A percentile compares a stretch with the other conserved stretches of the same genome.
Conservation (phyloP, 352 stramenopile genomes). For the Aphanomyces astaci region DNA sequence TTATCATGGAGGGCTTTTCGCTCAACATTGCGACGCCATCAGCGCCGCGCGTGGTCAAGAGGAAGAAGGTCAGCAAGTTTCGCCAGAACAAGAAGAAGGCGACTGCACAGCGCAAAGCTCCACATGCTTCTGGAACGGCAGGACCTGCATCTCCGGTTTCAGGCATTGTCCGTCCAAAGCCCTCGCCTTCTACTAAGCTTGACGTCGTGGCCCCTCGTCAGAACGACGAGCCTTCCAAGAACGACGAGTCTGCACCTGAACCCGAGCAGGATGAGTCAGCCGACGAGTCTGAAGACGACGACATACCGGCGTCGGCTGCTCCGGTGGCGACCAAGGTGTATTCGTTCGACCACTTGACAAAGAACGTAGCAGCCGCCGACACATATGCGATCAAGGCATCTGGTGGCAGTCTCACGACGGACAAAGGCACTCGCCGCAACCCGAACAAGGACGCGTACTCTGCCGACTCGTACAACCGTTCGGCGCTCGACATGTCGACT, state of each 20-base stretch:
- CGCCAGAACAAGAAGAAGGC: slow-evolving; percentile 56
- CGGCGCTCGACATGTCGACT: slow-evolving; percentile 41
- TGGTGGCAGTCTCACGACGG: not conserved
- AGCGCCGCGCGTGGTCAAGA: slow-evolving; percentile 29
- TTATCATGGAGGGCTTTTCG: slow-evolving; percentile 42
- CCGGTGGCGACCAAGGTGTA: slow-evolving; percentile 3
- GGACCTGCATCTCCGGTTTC: slow-evolving; percentile 24
- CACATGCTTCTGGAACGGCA: not conserved
- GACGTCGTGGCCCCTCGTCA: not conserved
- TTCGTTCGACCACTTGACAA: too few relatives aligned
- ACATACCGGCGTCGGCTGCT: not conserved
- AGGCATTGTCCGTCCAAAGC: not conserved
- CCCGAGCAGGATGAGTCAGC: not conserved
- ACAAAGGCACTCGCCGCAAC: slow-evolving; percentile 46
- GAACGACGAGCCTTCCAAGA: not conserved
- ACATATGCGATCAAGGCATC: too few relatives aligned
- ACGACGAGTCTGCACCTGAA: not conserved
- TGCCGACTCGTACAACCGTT: slow-evolving; percentile 45
- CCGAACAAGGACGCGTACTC: slow-evolving; percentile 75
- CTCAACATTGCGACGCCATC: slow-evolving; percentile 66
- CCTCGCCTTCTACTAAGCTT: not conserved
- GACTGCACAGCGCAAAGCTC: slow-evolving; percentile 37
- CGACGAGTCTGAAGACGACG: not conserved
- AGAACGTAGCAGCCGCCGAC: too few relatives aligned
- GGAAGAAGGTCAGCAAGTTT: slow-evolving; percentile 70